Base-by-base conservation (phyloP, 805 yeast genomes). In the Ogataea angusta region DNA sequence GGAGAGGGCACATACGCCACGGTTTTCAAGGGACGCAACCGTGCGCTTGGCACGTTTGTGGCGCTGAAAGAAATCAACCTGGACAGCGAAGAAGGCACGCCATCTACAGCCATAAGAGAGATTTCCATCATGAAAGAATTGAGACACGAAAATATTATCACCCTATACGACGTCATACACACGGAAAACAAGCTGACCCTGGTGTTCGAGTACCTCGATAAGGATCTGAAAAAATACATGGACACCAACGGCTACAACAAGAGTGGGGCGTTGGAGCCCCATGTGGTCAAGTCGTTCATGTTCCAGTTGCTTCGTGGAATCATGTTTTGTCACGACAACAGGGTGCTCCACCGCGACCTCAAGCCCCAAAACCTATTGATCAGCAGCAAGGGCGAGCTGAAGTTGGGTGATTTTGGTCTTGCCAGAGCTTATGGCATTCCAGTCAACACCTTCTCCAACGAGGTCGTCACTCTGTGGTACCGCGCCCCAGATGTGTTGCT, bases 391-490 rank as follows among this genome's bases (percentile, higher is more conserved):
- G 99, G 99, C 6, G 93, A 85, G 60, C 72, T 93, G 54, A 93
- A 93, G 61, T 70, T 93, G 48, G 99, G 96, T 27, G 99, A 93
- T 69, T 93, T 93, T 62, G 99, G 99, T 26, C 74, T 93, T 43
- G 98, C 98, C 0, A 73, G 99, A 49, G 99, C 99, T 4, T 93
- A 87, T 67, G 99, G 99, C 13, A 95, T 93, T 39, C 99, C 99
- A 2, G 91, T 93, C 47, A 89, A 95, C 67, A 93, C 99, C 0
- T 93, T 90, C 59, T 87, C 96, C 15, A 93, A 91, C 64, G 99
- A 93, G 63, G 98, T 93, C 38, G 99, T 93, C 32, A 93, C 99
- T 0, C 69, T 93, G 48, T 93, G 99, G 99, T 91, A 91, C 65
- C 77, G 99, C 49, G 96, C 98, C 0, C 99, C 99, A 0, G 99